Conservation (phyloP, 2,329 filamentous ascomycete genomes). For the Phialocephala sp. region DNA sequence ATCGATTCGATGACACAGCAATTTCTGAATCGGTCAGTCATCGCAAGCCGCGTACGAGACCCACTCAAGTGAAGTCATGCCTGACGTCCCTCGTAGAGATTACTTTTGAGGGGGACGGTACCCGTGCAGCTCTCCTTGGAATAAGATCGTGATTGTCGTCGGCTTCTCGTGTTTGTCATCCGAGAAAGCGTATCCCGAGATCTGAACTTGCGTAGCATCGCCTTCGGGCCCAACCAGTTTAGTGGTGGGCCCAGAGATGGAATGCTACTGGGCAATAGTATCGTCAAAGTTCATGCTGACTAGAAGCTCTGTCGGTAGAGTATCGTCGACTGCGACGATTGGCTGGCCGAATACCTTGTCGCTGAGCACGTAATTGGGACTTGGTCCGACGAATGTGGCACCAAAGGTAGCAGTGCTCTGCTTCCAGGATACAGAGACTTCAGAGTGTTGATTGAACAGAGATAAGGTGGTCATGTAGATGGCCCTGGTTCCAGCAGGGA, state of each 20-base stretch:
- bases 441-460: constrained; percentile 12
- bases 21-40: not conserved
- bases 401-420: constrained; percentile 21
- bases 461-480: constrained; percentile 23
- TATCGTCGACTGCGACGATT: constrained; percentile 14
- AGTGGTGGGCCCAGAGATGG: constrained; percentile 6
- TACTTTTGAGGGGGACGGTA: not conserved
- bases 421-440: constrained; percentile 19
- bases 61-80: not conserved
- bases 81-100: not conserved
- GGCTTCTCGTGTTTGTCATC: constrained; percentile 20
- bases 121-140: constrained; percentile 13
- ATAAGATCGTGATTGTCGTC: constrained; percentile 21
- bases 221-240: constrained; percentile 18
- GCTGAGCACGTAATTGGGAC: constrained; percentile 12
- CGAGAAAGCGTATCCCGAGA: constrained; percentile 14
- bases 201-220: constrained; percentile 17
- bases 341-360: constrained; percentile 21
- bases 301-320: constrained; percentile 15
- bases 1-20: not conserved
- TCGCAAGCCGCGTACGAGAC: not conserved
- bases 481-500: constrained; percentile 13
- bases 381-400: constrained; percentile 19
- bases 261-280: not conserved
- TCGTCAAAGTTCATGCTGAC: constrained; percentile 21